Evolutionary conservation across 164 flowering plant genomes (phyloP).

Genomic region (Pachysandra terminalis): DNA sequence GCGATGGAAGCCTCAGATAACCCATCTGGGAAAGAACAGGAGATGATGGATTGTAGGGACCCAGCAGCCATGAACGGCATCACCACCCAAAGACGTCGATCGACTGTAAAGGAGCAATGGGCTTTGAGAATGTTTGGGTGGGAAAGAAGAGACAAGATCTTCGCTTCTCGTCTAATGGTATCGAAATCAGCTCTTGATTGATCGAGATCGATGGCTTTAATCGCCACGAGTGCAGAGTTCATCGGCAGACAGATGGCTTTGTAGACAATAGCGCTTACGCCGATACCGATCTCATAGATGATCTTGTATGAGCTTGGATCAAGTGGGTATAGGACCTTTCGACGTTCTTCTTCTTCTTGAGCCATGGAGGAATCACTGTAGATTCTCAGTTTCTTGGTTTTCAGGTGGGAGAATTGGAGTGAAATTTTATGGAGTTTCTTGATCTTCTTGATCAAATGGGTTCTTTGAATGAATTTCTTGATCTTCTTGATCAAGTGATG

Average conservation of each 20-base stretch:
- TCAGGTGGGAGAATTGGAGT: no score
- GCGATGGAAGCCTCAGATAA: constrained; percentile 62
- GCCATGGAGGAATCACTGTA: constrained; percentile 17
- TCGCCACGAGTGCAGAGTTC: constrained; percentile 52
- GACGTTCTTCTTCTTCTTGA: constrained; percentile 16
- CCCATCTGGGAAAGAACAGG: constrained; percentile 59
- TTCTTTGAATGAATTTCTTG: no score
- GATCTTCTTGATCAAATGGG: no score
- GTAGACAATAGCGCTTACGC: constrained; percentile 66
- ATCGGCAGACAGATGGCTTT: constrained; percentile 60
- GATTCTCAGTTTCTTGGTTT: no score
- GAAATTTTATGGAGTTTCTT: no score
- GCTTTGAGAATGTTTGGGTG: constrained; percentile 82
- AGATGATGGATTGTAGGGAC: constrained; percentile 68
- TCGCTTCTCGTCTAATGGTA: constrained; percentile 50
- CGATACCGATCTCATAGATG: constrained; percentile 57
- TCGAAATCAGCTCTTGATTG: constrained; percentile 47
- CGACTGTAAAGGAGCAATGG: constrained; percentile 74
- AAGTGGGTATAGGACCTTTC: constrained; percentile 42
- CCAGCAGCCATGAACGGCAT: constrained; percentile 94
- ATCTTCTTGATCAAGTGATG: no score
- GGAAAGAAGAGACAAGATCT: constrained; percentile 61
- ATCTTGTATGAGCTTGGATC: constrained; percentile 49
- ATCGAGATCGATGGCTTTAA: constrained; percentile 72
- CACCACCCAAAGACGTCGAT: constrained; percentile 74